Evolutionary conservation across 495 filamentous ascomycete species (phyloP), one percentile per base, ranked within the genome.

Genomic region (Talaromyces nanjingensis): DNA sequence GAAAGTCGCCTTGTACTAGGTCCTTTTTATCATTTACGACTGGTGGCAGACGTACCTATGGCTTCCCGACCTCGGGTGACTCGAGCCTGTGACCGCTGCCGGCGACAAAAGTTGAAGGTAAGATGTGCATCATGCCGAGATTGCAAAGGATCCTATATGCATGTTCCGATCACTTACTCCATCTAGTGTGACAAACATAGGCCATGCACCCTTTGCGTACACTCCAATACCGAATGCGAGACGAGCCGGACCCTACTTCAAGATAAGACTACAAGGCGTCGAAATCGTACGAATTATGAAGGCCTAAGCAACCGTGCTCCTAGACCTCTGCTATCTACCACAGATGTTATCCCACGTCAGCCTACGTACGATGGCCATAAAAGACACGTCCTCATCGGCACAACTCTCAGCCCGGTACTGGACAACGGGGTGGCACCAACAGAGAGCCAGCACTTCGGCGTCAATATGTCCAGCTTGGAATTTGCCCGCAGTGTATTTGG

Each of bases 41-140:
- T 34, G 33, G 6, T 34, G 33, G 33, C 33, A 34, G 33, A 34
- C 33, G 33, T 34, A 8, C 7, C 33, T 55, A 63, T 53, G 60
- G 45, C 45, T 37, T 63, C 60, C 60, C 39, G 37, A 53, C 49
- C 60, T 49, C 49, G 60, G 60, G 45, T 53, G 37, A 55, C 45
- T 49, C 42, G 42, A 53, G 60, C 42, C 42, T 63, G 60, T 63
- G 42, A 62, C 59, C 60, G 60, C 45, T 69, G 67, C 45, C 67
- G 63, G n/a, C 63, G 67, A 42, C 67, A 69, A 42, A 69, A 42
- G 59, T 69, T 53, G 67, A 69, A 61, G 67, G 67, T 45, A 59
- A 16, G 56, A 2, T 59, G 56, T 59, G 56, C 9, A 56, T n/a
- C n/a, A n/a, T n/a, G n/a, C n/a, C n/a, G n/a, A n/a, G 29, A 59